These are phyloP conservation scores for Tripterygium wilfordii DNA, from an alignment of 177 flowering plant genomes.

Conservation along the genomic window DNA sequence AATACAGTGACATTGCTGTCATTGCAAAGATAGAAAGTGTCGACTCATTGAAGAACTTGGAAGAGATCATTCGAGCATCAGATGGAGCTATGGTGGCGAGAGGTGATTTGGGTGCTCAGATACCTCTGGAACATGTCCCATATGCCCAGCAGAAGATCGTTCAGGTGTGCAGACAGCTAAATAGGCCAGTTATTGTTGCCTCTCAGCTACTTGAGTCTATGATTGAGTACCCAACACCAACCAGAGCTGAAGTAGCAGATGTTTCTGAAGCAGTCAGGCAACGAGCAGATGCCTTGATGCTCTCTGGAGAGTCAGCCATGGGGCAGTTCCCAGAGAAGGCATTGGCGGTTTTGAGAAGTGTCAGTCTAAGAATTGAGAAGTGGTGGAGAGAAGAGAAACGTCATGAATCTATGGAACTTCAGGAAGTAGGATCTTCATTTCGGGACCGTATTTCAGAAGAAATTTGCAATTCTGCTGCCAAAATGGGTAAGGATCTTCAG, in stretches of 20 bases:
- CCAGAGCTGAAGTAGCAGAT: constrained; percentile 98
- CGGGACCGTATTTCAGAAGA: constrained; percentile 85
- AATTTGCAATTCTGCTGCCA: constrained; percentile 94
- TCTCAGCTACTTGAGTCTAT: constrained; percentile 95
- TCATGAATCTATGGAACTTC: constrained; percentile 69
- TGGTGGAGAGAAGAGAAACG: constrained; percentile 99
- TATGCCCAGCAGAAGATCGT: constrained; percentile 80
- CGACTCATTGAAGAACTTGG: constrained; percentile 82
- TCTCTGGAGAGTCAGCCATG: constrained; percentile 99
- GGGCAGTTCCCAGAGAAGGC: constrained; percentile 95
- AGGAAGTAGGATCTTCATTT: constrained; percentile 59
- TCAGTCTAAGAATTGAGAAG: constrained; percentile 83
- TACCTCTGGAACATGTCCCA: constrained; percentile 95
- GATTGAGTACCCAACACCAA: constrained; percentile 97
- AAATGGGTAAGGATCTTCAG: constrained; percentile 63
- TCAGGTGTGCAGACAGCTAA: constrained; percentile 71
- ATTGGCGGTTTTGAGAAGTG: constrained; percentile 82
- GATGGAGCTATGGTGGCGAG: constrained; percentile 99
- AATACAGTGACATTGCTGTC: constrained; percentile 74
- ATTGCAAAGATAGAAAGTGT: constrained; percentile 95
- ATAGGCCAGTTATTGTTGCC: constrained; percentile 95
- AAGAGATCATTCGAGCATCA: constrained; percentile 83
- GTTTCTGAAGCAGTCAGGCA: constrained; percentile 98
- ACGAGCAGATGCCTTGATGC: constrained; percentile 91
- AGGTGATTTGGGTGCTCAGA: constrained; percentile 97